Percentiles rank a stretch among this genome's conserved stretches.
These are phyloP conservation scores for Erythrophleum ivorense DNA, from an alignment of 331 rosid species.

Conservation along the genomic window DNA sequence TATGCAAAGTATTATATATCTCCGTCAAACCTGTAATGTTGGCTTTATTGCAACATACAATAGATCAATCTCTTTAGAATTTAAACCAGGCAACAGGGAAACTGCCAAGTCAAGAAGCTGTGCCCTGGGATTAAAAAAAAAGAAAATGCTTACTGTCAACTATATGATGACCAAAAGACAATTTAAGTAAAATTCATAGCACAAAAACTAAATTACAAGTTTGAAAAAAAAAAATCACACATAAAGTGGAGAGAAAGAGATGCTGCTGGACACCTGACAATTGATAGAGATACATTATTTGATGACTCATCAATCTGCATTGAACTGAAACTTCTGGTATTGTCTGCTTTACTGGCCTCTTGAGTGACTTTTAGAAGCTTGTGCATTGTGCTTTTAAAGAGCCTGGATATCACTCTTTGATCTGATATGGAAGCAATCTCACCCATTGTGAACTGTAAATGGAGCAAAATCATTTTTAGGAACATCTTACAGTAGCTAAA, in stretches of 20 bases:
- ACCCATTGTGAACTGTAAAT: constrained; percentile 70
- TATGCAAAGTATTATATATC: constrained; percentile 17
- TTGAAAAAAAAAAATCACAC: not conserved
- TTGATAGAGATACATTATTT: constrained; percentile 47
- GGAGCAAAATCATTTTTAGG: constrained; percentile 22
- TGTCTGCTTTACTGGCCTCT: constrained; percentile 50
- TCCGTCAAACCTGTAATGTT: constrained; percentile 68
- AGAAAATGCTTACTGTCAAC: constrained; percentile 17
- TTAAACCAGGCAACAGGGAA: constrained; percentile 82
- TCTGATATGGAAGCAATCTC: constrained; percentile 91
- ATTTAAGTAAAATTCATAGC: not conserved
- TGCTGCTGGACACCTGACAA: constrained; percentile 53
- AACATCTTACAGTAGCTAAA: constrained; percentile 27
- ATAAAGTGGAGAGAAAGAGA: constrained; percentile 21
- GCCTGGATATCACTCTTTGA: constrained; percentile 52
- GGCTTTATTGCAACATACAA: constrained; percentile 70
- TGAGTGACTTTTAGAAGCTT: constrained; percentile 59
- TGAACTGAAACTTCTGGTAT: constrained; percentile 48
- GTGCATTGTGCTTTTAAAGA: constrained; percentile 58
- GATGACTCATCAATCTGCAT: constrained; percentile 56
- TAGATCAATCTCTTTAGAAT: constrained; percentile 52
- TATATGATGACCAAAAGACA: constrained; percentile 10
- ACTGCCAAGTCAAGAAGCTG: constrained; percentile 76
- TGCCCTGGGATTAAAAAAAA: constrained; percentile 65
- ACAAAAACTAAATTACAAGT: constrained; percentile 7